Evolutionary conservation across 345 rosid species (phyloP).

Genomic region (Stellera chamaejasme): DNA sequence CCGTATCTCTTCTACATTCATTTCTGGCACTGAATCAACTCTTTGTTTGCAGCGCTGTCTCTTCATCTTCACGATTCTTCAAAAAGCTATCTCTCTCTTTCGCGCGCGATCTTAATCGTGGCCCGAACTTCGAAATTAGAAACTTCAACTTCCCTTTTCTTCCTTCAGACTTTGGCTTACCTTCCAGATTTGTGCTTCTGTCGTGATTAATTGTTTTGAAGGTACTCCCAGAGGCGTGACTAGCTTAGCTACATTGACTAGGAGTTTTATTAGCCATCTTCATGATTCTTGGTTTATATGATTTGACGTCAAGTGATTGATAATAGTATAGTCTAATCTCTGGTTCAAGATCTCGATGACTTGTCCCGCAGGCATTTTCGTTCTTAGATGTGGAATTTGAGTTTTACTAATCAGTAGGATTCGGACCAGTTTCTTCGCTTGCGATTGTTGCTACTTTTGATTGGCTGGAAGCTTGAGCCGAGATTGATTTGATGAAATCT

Average conservation of each 20-base stretch:
- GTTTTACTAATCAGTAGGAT: neutral
- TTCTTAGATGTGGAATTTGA: neutral
- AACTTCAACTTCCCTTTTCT: neutral
- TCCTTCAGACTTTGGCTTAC: conserved; percentile 5
- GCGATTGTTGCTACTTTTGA: neutral
- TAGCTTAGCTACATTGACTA: conserved; percentile 23
- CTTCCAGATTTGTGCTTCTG: conserved; percentile 9
- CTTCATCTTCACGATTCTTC: conserved; percentile 19
- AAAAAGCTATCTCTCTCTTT: conserved; percentile 9
- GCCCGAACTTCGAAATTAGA: too few species aligned
- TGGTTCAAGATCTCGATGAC: conserved; percentile 25
- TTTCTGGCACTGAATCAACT: conserved; percentile 16
- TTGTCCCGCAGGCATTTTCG: conserved; percentile 4
- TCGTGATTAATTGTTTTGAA: neutral
- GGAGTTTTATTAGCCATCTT: conserved; percentile 4
- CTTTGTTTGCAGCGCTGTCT: conserved; percentile 12
- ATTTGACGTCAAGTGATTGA: conserved; percentile 1
- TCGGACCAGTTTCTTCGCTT: conserved; percentile 7
- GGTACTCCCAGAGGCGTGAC: neutral
- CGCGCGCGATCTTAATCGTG: neutral
- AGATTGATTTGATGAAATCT: conserved; percentile 14
- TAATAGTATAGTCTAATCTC: neutral
- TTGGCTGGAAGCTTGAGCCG: neutral
- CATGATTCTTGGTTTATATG: neutral
- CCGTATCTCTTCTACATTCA: conserved; percentile 17